A percentile compares a stretch with the other conserved stretches of the same genome.
phyloP scores from a whole-genome alignment of 2,329 filamentous ascomycete genomes.

The Paracoccidioides lutzii region DNA sequence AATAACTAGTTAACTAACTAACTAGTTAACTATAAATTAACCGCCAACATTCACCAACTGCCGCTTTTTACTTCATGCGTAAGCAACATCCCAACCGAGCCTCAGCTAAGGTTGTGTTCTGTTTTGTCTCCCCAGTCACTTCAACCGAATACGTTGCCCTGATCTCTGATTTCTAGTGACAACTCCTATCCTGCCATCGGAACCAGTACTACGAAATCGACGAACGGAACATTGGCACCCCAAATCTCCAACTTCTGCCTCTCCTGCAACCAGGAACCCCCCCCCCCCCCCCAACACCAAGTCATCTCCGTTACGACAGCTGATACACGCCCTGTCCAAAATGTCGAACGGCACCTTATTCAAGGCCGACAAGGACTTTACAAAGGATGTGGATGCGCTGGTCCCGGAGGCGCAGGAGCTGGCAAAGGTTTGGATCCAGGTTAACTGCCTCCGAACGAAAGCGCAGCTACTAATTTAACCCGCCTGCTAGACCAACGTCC shows the following conservation, averaged over 20 bases:
- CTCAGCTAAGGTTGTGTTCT: no score
- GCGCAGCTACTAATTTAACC: constrained; percentile 6
- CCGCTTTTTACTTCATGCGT: no score
- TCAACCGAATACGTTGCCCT: no score
- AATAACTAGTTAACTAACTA: no score
- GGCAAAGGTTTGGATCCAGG: constrained; percentile 52
- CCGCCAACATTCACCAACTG: no score
- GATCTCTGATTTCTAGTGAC: no score
- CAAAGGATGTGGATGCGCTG: constrained; percentile 85
- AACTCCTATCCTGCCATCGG: no score
- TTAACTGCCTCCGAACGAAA: neutral
- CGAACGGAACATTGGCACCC: neutral
- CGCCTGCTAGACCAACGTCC: constrained; percentile 47
- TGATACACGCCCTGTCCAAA: constrained; percentile 20
- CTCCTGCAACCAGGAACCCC: neutral
- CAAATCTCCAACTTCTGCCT: neutral
- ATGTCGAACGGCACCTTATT: constrained; percentile 71
- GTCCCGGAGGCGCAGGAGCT: constrained; percentile 83
- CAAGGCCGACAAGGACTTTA: constrained; percentile 98
- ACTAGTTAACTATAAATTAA: no score
- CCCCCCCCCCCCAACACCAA: neutral
- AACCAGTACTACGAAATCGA: no score
- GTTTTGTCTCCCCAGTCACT: no score
- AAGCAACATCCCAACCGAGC: no score
- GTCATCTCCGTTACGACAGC: neutral